These are phyloP conservation scores for Petunia secreta DNA, from an alignment of 257 asterid genomes.

Conservation along the genomic window DNA sequence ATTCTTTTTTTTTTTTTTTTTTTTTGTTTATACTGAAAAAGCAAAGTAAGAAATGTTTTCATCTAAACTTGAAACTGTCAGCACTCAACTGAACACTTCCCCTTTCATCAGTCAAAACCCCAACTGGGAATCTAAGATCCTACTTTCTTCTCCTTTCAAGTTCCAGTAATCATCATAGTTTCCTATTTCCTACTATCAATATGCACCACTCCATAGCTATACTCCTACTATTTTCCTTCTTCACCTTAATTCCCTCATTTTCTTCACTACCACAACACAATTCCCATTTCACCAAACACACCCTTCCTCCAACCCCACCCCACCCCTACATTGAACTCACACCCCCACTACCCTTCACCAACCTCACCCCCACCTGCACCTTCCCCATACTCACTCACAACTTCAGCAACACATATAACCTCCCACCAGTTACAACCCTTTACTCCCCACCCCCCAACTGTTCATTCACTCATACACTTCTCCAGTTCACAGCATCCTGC, in stretches of 20 bases:
- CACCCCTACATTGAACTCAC: constrained; percentile 51
- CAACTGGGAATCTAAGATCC: background rate
- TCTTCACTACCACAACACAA: constrained; percentile 29
- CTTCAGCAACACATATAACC: constrained; percentile 66
- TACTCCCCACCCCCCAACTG: constrained; percentile 70
- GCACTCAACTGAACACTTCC: no score
- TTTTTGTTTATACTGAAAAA: no score
- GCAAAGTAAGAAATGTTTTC: no score
- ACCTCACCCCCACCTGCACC: constrained; percentile 58
- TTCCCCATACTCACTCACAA: constrained; percentile 57
- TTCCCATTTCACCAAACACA: constrained; percentile 42
- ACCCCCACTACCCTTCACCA: constrained; percentile 59
- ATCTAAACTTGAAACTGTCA: no score
- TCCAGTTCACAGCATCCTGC: constrained; percentile 64
- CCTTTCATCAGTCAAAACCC: background rate
- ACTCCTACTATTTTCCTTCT: constrained; percentile 33
- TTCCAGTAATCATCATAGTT: background rate
- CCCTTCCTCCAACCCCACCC: constrained; percentile 32
- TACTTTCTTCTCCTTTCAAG: background rate
- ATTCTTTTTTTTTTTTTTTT: no score
- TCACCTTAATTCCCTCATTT: constrained; percentile 28
- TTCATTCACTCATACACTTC: constrained; percentile 63
- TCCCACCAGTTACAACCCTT: constrained; percentile 55
- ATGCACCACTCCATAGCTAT: constrained; percentile 15
- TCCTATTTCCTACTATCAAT: background rate